Evolutionary conservation across 495 filamentous ascomycete species (phyloP).

Genomic region (Aspergillus sclerotiicarbonarius): DNA sequence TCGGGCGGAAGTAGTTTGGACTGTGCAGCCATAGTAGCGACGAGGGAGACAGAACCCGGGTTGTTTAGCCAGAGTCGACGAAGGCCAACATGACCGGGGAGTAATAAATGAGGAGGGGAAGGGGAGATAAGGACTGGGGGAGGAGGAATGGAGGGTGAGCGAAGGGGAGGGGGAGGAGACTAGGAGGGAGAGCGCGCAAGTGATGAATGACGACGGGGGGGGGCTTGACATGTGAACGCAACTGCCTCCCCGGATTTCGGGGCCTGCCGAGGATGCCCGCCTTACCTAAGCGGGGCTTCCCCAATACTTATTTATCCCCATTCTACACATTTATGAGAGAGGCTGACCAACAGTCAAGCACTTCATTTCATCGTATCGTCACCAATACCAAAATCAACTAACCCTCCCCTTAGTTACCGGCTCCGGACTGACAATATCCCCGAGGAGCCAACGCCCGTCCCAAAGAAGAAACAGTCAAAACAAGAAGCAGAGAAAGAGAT

Average conservation of each 20-base stretch:
- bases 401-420: neutral
- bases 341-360: neutral
- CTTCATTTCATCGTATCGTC: neutral
- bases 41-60: conserved; percentile 26
- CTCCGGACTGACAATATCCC: neutral
- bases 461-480: neutral
- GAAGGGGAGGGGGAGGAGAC: no score
- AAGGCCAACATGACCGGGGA: conserved; percentile 31
- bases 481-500: neutral
- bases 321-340: no score
- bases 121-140: neutral
- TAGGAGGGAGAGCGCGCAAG: conserved; percentile 7
- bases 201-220: neutral
- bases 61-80: conserved; percentile 3
- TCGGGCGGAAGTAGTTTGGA: conserved; percentile 74
- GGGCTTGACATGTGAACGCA: conserved; percentile 17
- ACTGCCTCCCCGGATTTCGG: conserved; percentile 7
- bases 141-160: neutral
- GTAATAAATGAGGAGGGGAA: neutral
- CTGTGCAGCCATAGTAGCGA: conserved; percentile 65
- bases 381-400: neutral
- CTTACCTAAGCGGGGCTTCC: neutral
- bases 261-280: conserved; percentile 5
- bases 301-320: neutral
- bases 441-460: neutral